Base-by-base conservation (phyloP, 257 asterid species). In the Eustoma russellianum region DNA sequence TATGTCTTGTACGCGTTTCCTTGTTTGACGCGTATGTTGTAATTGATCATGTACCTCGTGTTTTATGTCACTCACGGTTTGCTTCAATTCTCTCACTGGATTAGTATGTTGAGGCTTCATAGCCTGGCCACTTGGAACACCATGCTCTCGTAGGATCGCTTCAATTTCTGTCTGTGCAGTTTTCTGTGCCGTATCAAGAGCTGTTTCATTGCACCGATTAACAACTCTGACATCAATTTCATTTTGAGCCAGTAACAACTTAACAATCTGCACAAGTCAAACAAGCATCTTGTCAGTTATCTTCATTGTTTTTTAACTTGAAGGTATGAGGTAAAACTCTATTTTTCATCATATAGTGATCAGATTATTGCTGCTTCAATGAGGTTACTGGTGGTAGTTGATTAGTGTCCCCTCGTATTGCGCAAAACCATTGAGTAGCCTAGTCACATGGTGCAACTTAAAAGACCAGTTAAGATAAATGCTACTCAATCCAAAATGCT, bases 11-110 rank as follows among this genome's bases (percentile, higher is more conserved):
- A 77, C 73, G 0, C 83, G 70, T 52, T 55, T 73, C 57, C 77
- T 60, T 5, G 79, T 77, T 28, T 69, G 83, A 9, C 73, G 64
- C 0, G 77, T 69, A 30, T 77, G 83, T 41, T 77, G 74, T 34
- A 77, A 41, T 48, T 77, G 83, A 38, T 77, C 12, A 56, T 77
- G 79, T 5, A 77, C 83, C 58, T 77, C 83, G 7, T 77, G 77
- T 57, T 77, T 77, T 48, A 77, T 77, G 49, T 77, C 83, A 40
- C 79, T 72, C 58, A 77, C 83, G 0, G 83, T 73, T 33, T 77
- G 79, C 60, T 77, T 77, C 64, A 77, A 51, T 11, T 69, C 75
- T 54, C 79, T 62, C 2, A 65, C 74, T 24, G 82, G 82, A 60
- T 70, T 72, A 18, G 60, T 55, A 14, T 57, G 44, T 13, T 66